Percentiles rank a stretch among this genome's conserved stretches.
These are phyloP conservation scores for Candida peoriensis DNA, from an alignment of 805 yeast genomes.

Conservation along the genomic window DNA sequence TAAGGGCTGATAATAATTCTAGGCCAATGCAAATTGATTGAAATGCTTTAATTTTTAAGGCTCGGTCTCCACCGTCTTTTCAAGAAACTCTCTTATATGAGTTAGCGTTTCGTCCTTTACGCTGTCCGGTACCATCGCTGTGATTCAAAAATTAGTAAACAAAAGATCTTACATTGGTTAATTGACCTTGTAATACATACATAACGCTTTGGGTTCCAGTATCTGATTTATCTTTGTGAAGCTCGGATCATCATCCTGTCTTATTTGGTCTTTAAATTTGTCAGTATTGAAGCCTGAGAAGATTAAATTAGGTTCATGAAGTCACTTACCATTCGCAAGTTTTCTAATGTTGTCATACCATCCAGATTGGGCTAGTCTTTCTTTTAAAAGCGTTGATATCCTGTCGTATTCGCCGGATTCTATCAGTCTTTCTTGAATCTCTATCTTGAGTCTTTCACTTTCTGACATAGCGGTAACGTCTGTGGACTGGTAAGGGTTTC, in stretches of 20 bases:
- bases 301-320: too few relatives aligned
- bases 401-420: conserved; percentile 77
- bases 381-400: conserved; percentile 57
- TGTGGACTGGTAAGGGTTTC: too few relatives aligned
- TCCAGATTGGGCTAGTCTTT: conserved; percentile 68
- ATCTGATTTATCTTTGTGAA: conserved; percentile 47
- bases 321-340: conserved; percentile 45
- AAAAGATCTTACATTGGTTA: not conserved
- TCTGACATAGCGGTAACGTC: too few relatives aligned
- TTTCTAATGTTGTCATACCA: conserved; percentile 77
- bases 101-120: conserved; percentile 56
- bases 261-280: conserved; percentile 28
- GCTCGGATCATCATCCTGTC: conserved; percentile 38
- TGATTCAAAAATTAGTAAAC: conserved; percentile 10
- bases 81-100: conserved; percentile 55
- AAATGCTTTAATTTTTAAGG: not conserved
- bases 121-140: conserved; percentile 57
- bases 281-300: too few relatives aligned
- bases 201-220: conserved; percentile 62
- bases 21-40: too few relatives aligned
- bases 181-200: conserved; percentile 26
- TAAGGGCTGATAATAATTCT: too few relatives aligned
- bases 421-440: conserved; percentile 66
- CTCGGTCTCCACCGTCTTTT: conserved; percentile 34
- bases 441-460: conserved; percentile 38